Evolutionary conservation across 805 yeast species (phyloP).

Genomic region (Cyberlindnera galapagoensis): DNA sequence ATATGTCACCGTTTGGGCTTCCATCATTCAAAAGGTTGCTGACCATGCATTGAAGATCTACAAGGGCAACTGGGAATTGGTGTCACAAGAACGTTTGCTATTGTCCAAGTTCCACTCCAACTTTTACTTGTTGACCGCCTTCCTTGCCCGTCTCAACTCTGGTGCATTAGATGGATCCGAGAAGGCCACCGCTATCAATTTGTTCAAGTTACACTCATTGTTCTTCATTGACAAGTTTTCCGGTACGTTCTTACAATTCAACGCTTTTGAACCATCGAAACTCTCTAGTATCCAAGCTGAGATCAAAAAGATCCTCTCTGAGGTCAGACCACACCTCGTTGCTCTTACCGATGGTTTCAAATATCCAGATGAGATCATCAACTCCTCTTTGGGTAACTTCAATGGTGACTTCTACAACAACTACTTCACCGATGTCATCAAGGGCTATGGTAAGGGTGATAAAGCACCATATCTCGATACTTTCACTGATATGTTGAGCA

Average conservation of each 20-base stretch:
- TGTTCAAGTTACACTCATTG: constrained; percentile 60
- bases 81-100: constrained; percentile 32
- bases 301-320: constrained; percentile 40
- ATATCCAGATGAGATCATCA: constrained; percentile 71
- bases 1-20: constrained; percentile 27
- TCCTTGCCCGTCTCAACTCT: constrained; percentile 21
- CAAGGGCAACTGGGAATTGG: constrained; percentile 28
- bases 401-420: constrained; percentile 81
- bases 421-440: constrained; percentile 57
- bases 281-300: constrained; percentile 37
- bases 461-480: constrained; percentile 47
- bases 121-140: constrained; percentile 30
- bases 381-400: constrained; percentile 74
- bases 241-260: constrained; percentile 63
- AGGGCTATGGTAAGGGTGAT: constrained; percentile 38
- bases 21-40: constrained; percentile 28
- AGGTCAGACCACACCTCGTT: constrained; percentile 61
- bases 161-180: constrained; percentile 27
- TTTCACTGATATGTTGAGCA: constrained; percentile 32
- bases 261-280: constrained; percentile 44
- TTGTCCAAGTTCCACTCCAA: constrained; percentile 36
- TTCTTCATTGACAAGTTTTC: constrained; percentile 64
- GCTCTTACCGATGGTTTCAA: constrained; percentile 81
- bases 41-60: constrained; percentile 26
- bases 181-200: constrained; percentile 40